Evolutionary conservation across 2,329 filamentous ascomycete species (phyloP), one percentile per base, ranked within the genome.

Genomic region (Epichloe coenophiala): DNA sequence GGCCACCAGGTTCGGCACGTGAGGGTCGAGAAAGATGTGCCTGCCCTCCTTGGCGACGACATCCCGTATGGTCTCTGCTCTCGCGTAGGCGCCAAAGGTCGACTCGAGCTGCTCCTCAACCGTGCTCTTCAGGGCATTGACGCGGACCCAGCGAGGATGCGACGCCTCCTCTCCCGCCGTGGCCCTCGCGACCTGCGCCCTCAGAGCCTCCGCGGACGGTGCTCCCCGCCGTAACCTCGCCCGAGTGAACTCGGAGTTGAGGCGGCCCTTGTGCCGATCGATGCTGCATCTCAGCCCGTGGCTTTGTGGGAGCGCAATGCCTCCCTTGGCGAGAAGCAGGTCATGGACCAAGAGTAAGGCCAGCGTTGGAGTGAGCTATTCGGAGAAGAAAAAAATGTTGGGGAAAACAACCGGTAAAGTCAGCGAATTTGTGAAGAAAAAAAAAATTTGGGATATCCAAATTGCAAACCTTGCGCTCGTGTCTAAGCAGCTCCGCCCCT

Each of bases 121-220:
- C 0, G 76, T 83, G 11, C 82, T 83, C 58, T 81, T 83, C 12
- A 96, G 68, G 0, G 83, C 81, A 62, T 97, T 98, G 55, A 97
- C 74, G 2, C 93, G 81, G 40, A 95, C 80, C 93, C 93, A 98
- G 49, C 93, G 81, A n/a, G 89, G 90, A 61, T 91, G 86, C 40
- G 70, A 69, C 36, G 75, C 68, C 54, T 77, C 70, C 27, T 74
- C 70, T 5, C 74, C 69, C 7, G 70, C 70, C 19, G 73, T 72
- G 35, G 70, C 64, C 43, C 67, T 62, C 52, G 80, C 74, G 48
- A 88, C 68, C 51, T 78, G 71, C 27, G 73, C 71, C 42, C 75
- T 76, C 49, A 96, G 73, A 0, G 76, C 77, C 3, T 86, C 81
- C 1, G 94, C 55, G 0, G 86, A 81, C 0, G 81, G 70, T 49